Evolutionary conservation across 306 rosid genomes (phyloP).

Genomic region (Spatholobus suberectus): DNA sequence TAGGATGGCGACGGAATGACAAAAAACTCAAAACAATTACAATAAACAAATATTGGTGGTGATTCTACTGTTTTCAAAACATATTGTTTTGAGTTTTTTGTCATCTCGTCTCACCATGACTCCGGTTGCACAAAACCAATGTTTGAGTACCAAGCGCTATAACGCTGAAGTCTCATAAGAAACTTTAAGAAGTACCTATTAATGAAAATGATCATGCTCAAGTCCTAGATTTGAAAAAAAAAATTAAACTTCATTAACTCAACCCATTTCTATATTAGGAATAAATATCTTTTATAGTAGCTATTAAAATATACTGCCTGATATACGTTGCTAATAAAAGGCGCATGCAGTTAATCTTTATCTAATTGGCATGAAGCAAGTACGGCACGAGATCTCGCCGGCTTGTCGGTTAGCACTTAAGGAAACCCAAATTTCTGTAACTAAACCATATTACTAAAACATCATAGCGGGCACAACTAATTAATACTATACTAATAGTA

Average conservation of each 20-base stretch:
- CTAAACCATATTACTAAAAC: neutral
- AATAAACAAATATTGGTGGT: no score
- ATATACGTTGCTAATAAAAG: neutral
- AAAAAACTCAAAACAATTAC: no score
- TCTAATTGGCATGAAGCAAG: neutral
- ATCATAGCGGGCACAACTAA: neutral
- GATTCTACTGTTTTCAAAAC: no score
- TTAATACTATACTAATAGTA: neutral
- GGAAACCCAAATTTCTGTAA: neutral
- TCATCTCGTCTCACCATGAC: no score
- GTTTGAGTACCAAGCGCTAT: no score
- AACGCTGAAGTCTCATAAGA: no score
- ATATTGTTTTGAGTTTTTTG: no score
- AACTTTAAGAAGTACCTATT: no score
- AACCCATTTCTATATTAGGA: neutral
- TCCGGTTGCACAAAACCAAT: no score
- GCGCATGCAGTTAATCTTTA: no score
- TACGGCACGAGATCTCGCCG: neutral
- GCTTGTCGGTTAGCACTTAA: neutral
- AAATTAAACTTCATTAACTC: neutral
- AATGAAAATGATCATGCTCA: neutral
- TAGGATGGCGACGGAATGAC: no score
- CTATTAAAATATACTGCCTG: neutral
- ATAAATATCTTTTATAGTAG: neutral
- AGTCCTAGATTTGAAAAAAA: neutral